Percentiles rank a stretch among this genome's conserved stretches.
Conservation (phyloP, 108 stramenopile genomes). For the Asterionellopsis glacialis region DNA sequence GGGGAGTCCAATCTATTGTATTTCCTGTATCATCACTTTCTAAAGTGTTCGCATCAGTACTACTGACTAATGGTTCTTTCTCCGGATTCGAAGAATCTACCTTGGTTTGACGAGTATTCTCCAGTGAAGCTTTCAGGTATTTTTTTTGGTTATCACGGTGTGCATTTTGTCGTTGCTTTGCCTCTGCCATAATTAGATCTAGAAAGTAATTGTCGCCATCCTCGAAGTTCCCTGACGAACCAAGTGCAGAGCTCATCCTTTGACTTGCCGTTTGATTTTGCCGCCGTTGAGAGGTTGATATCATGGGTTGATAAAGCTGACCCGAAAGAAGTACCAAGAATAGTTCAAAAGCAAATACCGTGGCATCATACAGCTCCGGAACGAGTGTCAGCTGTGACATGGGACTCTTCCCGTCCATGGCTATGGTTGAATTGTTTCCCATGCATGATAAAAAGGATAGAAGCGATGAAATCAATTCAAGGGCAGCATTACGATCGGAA, state of each 20-base stretch:
- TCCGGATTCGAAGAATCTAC: not conserved
- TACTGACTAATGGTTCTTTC: not conserved
- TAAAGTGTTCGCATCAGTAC: not conserved
- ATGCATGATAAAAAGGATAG: slow-evolving; percentile 25
- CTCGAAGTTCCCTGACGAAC: not conserved
- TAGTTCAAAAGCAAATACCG: slow-evolving; percentile 46
- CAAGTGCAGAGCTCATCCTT: not conserved
- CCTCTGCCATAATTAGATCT: slow-evolving; percentile 43
- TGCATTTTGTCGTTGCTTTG: slow-evolving; percentile 21
- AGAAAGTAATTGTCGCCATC: slow-evolving; percentile 27
- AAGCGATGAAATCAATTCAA: slow-evolving; percentile 28
- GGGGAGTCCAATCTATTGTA: slow-evolving; percentile 31
- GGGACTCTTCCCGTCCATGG: not conserved
- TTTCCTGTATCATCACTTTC: not conserved
- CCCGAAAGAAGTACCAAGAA: slow-evolving; percentile 65
- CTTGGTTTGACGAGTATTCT: not conserved
- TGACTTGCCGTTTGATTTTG: slow-evolving; percentile 2
- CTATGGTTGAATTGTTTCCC: not conserved
- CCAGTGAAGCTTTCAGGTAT: not conserved
- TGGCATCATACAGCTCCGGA: slow-evolving; percentile 73
- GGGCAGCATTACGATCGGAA: slow-evolving; percentile 13
- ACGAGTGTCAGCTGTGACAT: slow-evolving; percentile 23
- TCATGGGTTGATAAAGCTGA: slow-evolving; percentile 71
- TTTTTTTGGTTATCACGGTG: slow-evolving; percentile 4
- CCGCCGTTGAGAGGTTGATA: slow-evolving; percentile 31